Evolutionary conservation across 768 basidiomycete species (phyloP).

Genomic region (Tricholoma terreum): DNA sequence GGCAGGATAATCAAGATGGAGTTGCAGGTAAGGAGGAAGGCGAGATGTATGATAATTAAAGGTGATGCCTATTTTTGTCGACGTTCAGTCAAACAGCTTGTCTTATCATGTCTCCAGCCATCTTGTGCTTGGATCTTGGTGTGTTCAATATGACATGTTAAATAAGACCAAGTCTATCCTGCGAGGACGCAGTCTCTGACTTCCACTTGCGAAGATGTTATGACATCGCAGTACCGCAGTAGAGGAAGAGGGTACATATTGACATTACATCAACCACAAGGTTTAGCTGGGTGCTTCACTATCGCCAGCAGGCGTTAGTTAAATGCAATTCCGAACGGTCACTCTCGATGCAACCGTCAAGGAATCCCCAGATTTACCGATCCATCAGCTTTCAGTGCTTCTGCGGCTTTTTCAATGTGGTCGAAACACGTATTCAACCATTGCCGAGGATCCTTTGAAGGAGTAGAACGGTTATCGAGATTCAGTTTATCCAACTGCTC

Average conservation of each 20-base stretch:
- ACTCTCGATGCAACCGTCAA: not conserved
- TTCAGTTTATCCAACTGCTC: constrained; percentile 27
- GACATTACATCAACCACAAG: too few species aligned
- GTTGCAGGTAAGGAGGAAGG: constrained; percentile 39
- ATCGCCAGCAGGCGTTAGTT: not conserved
- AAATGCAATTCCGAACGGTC: not conserved
- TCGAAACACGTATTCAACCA: constrained; percentile 69
- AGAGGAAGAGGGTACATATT: too few species aligned
- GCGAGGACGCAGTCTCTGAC: not conserved
- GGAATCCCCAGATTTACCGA: not conserved
- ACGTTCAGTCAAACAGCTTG: not conserved
- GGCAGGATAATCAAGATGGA: constrained; percentile 19
- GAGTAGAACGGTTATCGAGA: constrained; percentile 5
- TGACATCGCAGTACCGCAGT: too few species aligned
- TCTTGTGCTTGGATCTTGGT: not conserved
- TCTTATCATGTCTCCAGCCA: not conserved
- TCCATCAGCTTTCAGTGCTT: constrained; percentile 23
- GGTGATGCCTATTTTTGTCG: not conserved
- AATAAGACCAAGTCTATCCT: not conserved
- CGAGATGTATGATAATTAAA: constrained; percentile 25
- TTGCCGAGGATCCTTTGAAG: constrained; percentile 38
- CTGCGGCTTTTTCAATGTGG: constrained; percentile 49
- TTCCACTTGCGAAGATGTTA: too few species aligned
- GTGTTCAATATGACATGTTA: not conserved
- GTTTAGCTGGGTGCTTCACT: not conserved